A percentile compares a stretch with the other conserved stretches of the same genome.
Conservation (phyloP, 2,329 filamentous ascomycete genomes). For the Botrytis medusae region DNA sequence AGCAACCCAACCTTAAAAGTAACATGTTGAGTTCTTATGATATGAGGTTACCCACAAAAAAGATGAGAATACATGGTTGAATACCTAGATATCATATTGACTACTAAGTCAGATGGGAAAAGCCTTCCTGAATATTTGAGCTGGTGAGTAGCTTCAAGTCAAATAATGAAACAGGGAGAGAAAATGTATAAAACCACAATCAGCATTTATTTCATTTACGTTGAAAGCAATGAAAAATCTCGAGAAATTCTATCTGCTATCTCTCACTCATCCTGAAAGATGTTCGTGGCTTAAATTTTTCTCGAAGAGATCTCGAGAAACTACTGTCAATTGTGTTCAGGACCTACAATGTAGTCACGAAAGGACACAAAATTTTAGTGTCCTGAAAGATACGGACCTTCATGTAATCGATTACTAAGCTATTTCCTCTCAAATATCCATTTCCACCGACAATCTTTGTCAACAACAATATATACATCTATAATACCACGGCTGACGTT, state of each 20-base stretch:
- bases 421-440: not conserved
- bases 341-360: not conserved
- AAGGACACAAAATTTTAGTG: not conserved
- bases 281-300: not conserved
- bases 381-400: too few species aligned
- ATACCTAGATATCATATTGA: not conserved
- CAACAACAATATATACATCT: not conserved
- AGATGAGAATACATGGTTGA: fast-evolving
- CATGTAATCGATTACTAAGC: not conserved
- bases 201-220: not conserved
- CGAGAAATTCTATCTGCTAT: not conserved
- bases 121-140: not conserved
- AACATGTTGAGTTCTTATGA: not conserved
- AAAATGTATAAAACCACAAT: not conserved
- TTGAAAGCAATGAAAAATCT: not conserved
- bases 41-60: not conserved
- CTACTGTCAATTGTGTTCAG: not conserved
- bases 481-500: not conserved
- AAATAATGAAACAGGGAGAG: not conserved
- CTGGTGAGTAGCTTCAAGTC: not conserved
- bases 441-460: not conserved
- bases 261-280: not conserved
- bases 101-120: not conserved
- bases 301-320: not conserved
- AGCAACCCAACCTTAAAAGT: not conserved